phyloP scores from a whole-genome alignment of 1,284 basidiomycete genomes.

The Ceratobasidium papillatum region DNA sequence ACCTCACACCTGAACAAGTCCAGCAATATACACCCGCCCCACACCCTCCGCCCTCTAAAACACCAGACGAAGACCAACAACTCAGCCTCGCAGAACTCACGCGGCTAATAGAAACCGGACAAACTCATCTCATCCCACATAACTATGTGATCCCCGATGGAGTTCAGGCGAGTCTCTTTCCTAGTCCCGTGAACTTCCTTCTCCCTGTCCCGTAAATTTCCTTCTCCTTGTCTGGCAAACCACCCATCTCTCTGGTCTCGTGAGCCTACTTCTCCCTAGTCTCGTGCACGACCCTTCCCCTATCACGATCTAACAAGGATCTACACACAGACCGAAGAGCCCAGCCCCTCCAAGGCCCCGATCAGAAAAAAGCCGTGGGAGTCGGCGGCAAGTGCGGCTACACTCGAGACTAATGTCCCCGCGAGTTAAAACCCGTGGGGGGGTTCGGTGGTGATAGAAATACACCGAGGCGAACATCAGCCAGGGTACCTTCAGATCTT shows the following conservation, averaged over 20 bases:
- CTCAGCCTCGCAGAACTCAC: slow-evolving; percentile 40
- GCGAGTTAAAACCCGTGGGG: background rate
- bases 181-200: too few species aligned
- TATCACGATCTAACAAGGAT: background rate
- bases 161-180: slow-evolving; percentile 17
- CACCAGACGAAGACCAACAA: slow-evolving; percentile 27
- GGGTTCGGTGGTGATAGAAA: background rate
- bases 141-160: slow-evolving; percentile 35
- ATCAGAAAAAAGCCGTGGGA: slow-evolving; percentile 38
- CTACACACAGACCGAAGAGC: slow-evolving; percentile 32
- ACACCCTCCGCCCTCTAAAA: background rate
- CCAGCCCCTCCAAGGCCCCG: slow-evolving; percentile 19
- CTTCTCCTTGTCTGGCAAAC: too few species aligned
- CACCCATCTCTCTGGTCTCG: too few species aligned
- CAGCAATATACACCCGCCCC: slow-evolving; percentile 6
- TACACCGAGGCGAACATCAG: background rate
- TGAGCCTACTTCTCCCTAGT: too few species aligned
- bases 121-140: slow-evolving; percentile 39
- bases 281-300: too few species aligned
- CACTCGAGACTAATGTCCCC: background rate
- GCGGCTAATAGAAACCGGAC: slow-evolving; percentile 39
- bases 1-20: slow-evolving; percentile 10
- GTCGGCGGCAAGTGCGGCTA: background rate
- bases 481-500: background rate
- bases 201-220: too few species aligned